phyloP scores from a whole-genome alignment of 176 grass and related monocot genomes.

The Zea mays region Zm-B73-REFERENCE-NAM-5.0 NC_050099.1:247281001-247281500 shows the following conservation, averaged over 20 bases:
- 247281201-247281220: not conserved
- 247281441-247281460: constrained; percentile 11
- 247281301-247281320: not conserved
- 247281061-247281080: not conserved
- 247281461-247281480: not conserved
- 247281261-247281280: not conserved
- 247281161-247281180: not conserved
- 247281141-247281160: not conserved
- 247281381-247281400: not conserved
- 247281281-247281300: too few species aligned
- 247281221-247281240: not conserved
- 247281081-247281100: not conserved
- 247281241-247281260: not conserved
- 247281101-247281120: not conserved
- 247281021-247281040: not conserved
- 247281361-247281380: constrained; percentile 8
- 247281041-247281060: not conserved
- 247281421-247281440: not conserved
- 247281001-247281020: not conserved
- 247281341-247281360: not conserved
- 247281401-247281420: not conserved
- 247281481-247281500: not conserved
- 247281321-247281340: not conserved
- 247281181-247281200: not conserved
- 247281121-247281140: not conserved